A percentile compares a stretch with the other conserved stretches of the same genome.
Conservation (phyloP, 768 basidiomycete genomes). For the Pholiota conissans region DNA sequence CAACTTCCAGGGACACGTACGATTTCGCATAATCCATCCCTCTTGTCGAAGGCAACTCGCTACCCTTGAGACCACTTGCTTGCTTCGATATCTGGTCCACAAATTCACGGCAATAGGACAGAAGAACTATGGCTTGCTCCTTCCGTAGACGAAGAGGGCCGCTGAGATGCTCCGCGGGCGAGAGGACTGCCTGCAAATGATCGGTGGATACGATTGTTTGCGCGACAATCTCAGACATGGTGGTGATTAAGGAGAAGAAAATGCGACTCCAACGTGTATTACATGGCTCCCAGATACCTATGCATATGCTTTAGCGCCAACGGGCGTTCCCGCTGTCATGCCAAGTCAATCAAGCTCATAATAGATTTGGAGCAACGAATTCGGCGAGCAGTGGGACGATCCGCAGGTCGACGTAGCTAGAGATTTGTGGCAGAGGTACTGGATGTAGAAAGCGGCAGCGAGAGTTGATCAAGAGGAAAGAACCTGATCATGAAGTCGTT, state of each 20-base stretch:
- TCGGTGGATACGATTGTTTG: neutral
- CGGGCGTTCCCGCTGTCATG: slow-evolving; percentile 1
- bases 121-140: neutral
- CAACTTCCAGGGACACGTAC: neutral
- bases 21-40: neutral
- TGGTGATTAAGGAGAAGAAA: neutral
- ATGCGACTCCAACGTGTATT: neutral
- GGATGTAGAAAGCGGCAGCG: too few species aligned
- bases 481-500: too few species aligned
- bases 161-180: neutral
- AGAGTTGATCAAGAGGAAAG: too few species aligned
- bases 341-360: neutral
- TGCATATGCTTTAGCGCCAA: neutral
- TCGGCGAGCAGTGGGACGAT: too few species aligned
- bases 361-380: too few species aligned
- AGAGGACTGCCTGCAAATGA: neutral
- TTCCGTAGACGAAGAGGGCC: neutral
- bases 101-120: neutral
- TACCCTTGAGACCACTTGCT: neutral
- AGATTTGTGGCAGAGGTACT: too few species aligned
- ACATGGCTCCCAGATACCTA: neutral
- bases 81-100: neutral
- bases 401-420: too few species aligned
- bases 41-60: neutral
- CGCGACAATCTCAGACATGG: neutral